A percentile compares a stretch with the other conserved stretches of the same genome.
phyloP scores from a whole-genome alignment of 768 basidiomycete genomes.

The Tulasnella sp. region DNA sequence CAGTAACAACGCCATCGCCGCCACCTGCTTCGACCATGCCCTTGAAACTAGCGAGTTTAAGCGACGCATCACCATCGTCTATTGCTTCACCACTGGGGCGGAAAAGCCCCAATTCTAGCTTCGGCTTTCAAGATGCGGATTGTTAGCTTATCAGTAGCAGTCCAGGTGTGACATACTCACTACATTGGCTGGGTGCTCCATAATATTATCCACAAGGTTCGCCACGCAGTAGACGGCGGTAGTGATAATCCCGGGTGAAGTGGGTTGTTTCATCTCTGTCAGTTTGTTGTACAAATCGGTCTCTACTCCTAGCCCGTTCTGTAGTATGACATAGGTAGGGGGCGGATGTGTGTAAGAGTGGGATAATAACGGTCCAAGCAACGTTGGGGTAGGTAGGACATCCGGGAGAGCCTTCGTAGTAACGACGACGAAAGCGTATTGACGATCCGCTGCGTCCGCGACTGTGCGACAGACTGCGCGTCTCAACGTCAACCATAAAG shows the following conservation, averaged over 20 bases:
- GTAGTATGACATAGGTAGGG: slow-evolving; percentile 50
- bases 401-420: slow-evolving; percentile 70
- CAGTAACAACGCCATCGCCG: slow-evolving; percentile 36
- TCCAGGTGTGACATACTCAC: too few species aligned
- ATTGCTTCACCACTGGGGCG: not conserved
- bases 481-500: too few species aligned
- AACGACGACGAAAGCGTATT: slow-evolving; percentile 55
- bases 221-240: slow-evolving; percentile 46
- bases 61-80: not conserved
- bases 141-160: too few species aligned
- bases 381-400: slow-evolving; percentile 40
- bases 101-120: not conserved
- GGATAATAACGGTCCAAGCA: slow-evolving; percentile 48
- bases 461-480: slow-evolving; percentile 27
- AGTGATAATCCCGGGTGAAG: slow-evolving; percentile 42
- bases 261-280: slow-evolving; percentile 22
- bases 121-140: too few species aligned
- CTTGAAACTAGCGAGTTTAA: not conserved
- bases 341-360: slow-evolving; percentile 36
- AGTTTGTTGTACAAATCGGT: slow-evolving; percentile 41
- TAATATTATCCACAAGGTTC: slow-evolving; percentile 28
- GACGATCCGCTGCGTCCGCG: slow-evolving; percentile 45
- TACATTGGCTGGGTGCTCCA: too few species aligned
- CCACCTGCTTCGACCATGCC: slow-evolving; percentile 32
- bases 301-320: slow-evolving; percentile 68